Evolutionary conservation across 2,329 filamentous ascomycete species (phyloP).

Genomic region (Coccinonectria pachysandricola): DNA sequence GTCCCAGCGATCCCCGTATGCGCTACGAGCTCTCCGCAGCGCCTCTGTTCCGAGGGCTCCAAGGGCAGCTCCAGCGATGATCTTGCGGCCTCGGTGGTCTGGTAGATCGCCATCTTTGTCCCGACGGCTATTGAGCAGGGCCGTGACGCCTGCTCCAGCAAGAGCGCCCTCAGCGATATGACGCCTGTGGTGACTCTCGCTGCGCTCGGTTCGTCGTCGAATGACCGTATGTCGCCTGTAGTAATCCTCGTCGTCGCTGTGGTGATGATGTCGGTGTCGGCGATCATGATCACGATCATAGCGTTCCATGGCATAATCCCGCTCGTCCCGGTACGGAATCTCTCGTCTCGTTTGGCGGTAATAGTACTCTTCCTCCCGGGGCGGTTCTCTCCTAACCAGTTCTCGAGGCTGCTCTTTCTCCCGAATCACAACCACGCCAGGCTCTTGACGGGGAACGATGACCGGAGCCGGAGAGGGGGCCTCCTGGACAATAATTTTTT

Average conservation of each 20-base stretch:
- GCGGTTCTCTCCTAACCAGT: slow-evolving; percentile 25
- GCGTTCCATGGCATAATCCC: slow-evolving; percentile 22
- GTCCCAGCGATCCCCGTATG: slow-evolving; percentile 44
- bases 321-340: slow-evolving; percentile 26
- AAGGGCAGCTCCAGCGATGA: slow-evolving; percentile 50
- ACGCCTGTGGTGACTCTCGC: slow-evolving; percentile 43
- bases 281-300: slow-evolving; percentile 32
- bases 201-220: slow-evolving; percentile 41
- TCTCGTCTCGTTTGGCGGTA: slow-evolving; percentile 38
- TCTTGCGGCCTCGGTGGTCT: slow-evolving; percentile 46
- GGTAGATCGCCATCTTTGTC: slow-evolving; percentile 38
- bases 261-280: slow-evolving; percentile 33
- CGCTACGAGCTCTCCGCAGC: slow-evolving; percentile 48
- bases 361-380: slow-evolving; percentile 41
- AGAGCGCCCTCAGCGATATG: slow-evolving; percentile 55
- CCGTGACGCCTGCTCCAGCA: slow-evolving; percentile 51
- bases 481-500: slow-evolving; percentile 52
- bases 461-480: slow-evolving; percentile 42
- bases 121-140: slow-evolving; percentile 46
- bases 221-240: slow-evolving; percentile 36
- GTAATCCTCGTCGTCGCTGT: slow-evolving; percentile 38
- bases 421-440: slow-evolving; percentile 33
- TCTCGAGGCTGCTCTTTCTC: slow-evolving; percentile 32
- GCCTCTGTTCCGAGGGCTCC: slow-evolving; percentile 54
- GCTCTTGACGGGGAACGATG: slow-evolving; percentile 36